Evolutionary conservation across 305 asterid species (phyloP), one percentile per base, ranked within the genome.

Genomic region (Fraxinus velutina): DNA sequence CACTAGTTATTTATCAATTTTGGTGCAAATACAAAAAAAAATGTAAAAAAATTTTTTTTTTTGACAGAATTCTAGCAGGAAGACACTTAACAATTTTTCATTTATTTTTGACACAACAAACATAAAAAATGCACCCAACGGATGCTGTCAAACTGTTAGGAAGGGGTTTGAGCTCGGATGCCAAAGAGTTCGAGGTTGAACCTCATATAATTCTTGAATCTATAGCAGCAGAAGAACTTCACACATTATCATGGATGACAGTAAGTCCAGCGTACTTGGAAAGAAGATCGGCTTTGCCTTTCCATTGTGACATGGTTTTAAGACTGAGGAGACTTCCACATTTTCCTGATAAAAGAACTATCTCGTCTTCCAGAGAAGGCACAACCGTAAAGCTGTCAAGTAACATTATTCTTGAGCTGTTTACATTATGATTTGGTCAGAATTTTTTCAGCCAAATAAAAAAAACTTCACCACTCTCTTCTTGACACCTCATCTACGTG

Each of bases 191-290:
- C 7, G 97, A 94, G 83, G 87, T 81, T 47, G 97, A 92, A 82
- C 89, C 91, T 0, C 97, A 89, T 81, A 32, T 90, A 52, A 89
- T 96, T 78, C 89, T 96, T 1, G 98, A 96, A 86, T 66, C 87
- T 8, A 87, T 92, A 80, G 97, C 97, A 4, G 98, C 99, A 0
- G 99, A 92, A 0, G 99, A 96, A 84, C 96, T 94, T 82, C 98
- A 94, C 32, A 94, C 97, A 17, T 78, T 96, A 80, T 96, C 99
- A 1, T 96, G 99, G 99, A 88, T 96, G 98, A 94, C 99, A 0
- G 93, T 87, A 12, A 92, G 98, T 70, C 99, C 98, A 0, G 92
- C 94, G 0, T 96, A 96, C 86, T 82, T 93, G 88, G 98, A 96
- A 50, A 89, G 99, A 85, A 87, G 98, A 84, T 85, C 97, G 0